Conservation (phyloP, 441 rosid genomes). For the Gossypium lobatum region DNA sequence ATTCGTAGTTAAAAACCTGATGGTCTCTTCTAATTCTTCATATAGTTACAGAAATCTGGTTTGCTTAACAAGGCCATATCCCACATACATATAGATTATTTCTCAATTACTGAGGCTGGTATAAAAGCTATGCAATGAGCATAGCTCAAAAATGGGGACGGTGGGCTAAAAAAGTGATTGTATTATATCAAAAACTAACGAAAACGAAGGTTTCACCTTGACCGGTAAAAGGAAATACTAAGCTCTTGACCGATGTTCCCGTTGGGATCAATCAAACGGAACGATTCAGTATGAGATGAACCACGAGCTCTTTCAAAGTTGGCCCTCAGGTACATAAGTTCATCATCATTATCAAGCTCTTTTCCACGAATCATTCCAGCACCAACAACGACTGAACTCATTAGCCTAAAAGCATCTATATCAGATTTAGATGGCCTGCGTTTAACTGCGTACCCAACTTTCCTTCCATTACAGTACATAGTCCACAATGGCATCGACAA, state of each 20-base stretch:
- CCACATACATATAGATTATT: background rate
- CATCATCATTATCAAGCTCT: conserved; percentile 34
- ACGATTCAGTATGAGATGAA: conserved; percentile 55
- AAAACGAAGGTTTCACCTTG: conserved; percentile 16
- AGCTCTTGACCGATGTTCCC: conserved; percentile 66
- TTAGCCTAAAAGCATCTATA: conserved; percentile 41
- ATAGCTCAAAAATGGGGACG: conserved; percentile 5
- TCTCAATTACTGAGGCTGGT: background rate
- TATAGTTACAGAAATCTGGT: background rate
- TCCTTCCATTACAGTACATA: conserved; percentile 72
- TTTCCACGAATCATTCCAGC: conserved; percentile 53
- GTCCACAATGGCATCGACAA: conserved; percentile 56
- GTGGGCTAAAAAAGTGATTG: background rate
- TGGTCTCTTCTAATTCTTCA: background rate
- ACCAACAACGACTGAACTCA: conserved; percentile 55
- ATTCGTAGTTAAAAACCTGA: background rate
- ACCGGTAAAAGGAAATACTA: conserved; percentile 61
- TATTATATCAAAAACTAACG: background rate
- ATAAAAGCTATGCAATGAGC: conserved; percentile 5
- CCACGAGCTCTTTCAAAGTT: conserved; percentile 48
- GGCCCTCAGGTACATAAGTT: conserved; percentile 64
- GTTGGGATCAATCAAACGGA: conserved; percentile 67
- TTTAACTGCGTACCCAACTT: conserved; percentile 61
- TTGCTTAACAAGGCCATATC: background rate
- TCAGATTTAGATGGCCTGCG: conserved; percentile 44